Evolutionary conservation across 257 asterid genomes (phyloP).

Genomic region (Avicennia marina): DNA sequence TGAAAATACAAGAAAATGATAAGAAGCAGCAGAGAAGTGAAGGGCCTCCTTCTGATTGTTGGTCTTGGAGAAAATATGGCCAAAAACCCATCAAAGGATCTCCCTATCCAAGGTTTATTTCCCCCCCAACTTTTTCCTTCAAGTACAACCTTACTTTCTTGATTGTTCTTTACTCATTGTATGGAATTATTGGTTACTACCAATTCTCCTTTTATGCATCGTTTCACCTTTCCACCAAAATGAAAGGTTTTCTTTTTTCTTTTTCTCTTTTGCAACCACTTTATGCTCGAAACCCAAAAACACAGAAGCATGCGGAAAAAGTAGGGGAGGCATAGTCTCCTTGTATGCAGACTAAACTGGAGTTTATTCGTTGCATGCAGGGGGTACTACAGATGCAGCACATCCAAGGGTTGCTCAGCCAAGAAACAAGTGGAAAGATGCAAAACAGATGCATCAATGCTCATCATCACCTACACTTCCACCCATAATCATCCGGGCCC

Average conservation of each 20-base stretch:
- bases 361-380: slow-evolving; percentile 32
- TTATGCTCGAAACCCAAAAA: too few species aligned
- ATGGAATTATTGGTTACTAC: too few species aligned
- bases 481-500: slow-evolving; percentile 68
- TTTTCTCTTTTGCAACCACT: neutral
- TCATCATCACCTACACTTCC: slow-evolving; percentile 70
- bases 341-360: slow-evolving; percentile 8
- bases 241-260: too few species aligned
- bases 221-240: too few species aligned
- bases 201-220: too few species aligned
- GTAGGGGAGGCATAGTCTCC: too few species aligned
- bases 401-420: slow-evolving; percentile 77
- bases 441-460: slow-evolving; percentile 61
- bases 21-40: slow-evolving; percentile 46
- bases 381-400: slow-evolving; percentile 83
- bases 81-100: slow-evolving; percentile 80
- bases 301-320: too few species aligned
- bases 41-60: slow-evolving; percentile 62
- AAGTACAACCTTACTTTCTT: too few species aligned
- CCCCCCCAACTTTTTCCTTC: too few species aligned
- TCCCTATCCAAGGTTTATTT: slow-evolving; percentile 57
- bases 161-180: too few species aligned
- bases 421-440: slow-evolving; percentile 76
- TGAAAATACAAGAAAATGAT: slow-evolving; percentile 43
- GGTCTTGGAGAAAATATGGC: slow-evolving; percentile 82